Base-by-base conservation (phyloP, 1,139 yeast species). In the Candida sanyaensis region DNA sequence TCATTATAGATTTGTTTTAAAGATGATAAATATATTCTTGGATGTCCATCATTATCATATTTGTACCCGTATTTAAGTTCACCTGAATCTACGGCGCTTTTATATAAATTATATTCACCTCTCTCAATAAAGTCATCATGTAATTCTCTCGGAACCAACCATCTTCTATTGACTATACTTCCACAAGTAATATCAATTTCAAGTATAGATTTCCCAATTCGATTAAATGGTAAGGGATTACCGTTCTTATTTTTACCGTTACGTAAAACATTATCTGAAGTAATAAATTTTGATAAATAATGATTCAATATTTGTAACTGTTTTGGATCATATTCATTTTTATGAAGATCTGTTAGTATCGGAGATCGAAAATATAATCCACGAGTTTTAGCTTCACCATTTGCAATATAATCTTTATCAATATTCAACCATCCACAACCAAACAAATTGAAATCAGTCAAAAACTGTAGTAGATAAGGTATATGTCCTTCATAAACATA, bases 391-490 rank as follows among this genome's bases (percentile, higher is more conserved):
- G 50, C 28, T 21, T 46, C 49, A 29, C 38, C 42, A 6, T 40
- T 32, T 8, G 17, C 33, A 8, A 46, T 38, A 33, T 37, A 41
- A 21, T 51, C 47, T 9, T 58, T 45, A 30, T 55, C 49, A 50
- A 78, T 47, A 23, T 75, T 69, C 33, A 93, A 53, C 91, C 95
- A 87, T 5, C 86, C 85, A 64, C 97, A 89, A 0, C 97, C 96
- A 63, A 78, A 89, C 34, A 92, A 66, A 59, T 92, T 92, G 65
- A 78, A 90, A 60, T 95, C 99, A 0, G 89, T 75, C 37, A 89
- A 65, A 60, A 93, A 90, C 60, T 93, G 97, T 17, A 90, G 65
- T 1, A 80, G 62, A 58, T 73, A 85, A 0, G 97, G 95, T 10
- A 93, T 75, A 61, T 93, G 98, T 0, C 92, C 76, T 59, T 93